Base-by-base conservation (phyloP, 169 alveolate genomes). In the Plasmodium ovale region DNA sequence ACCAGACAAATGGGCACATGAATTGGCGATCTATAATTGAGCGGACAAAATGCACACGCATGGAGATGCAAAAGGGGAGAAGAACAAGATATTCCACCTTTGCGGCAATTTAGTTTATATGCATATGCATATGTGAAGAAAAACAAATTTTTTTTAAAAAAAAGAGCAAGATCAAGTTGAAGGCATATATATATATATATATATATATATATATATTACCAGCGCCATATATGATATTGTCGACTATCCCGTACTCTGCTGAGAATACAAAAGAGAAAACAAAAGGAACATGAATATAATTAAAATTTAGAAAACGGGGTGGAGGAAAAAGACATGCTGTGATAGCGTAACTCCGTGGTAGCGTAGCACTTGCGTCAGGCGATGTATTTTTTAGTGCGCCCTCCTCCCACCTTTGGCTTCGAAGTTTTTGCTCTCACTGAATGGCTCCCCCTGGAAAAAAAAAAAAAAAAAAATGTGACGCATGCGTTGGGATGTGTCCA, bases 191-290 rank as follows among this genome's bases (percentile, higher is more conserved):
- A 73, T 10, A 21, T n/a, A 29, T 31, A 33, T 35, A 23, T 58
- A 58, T 23, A 58, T 35, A 70, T 19, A 35, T 49, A 29, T 73
- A 2, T 19, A 25, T 51, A 14, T 58, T 64, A 79, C 89, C 82
- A 49, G 89, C 89, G 0, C 89, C 89, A 68, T 65, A 79, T 64
- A 79, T 64, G 23, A 79, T 79, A 31, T 79, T 79, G 56, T 53
- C 59, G 1, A 79, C 82, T 6, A 79, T 12, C 21, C 89, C 89
- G 33, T 64, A 79, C 9, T 65, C 62, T 47, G 33, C 79, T 25
- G 56, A 31, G 53, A 64, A 10, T 19, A 2, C 16, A 14, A 23
- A 68, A 42, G 25, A 44, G 47, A 44, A 47, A 69, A 69, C 1
- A 69, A 44, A 19, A 69, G 23, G 44, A 21, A n/a, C 0, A 47